Base-by-base conservation (phyloP, 2,329 filamentous ascomycete genomes). In the Chalara sp. region DNA sequence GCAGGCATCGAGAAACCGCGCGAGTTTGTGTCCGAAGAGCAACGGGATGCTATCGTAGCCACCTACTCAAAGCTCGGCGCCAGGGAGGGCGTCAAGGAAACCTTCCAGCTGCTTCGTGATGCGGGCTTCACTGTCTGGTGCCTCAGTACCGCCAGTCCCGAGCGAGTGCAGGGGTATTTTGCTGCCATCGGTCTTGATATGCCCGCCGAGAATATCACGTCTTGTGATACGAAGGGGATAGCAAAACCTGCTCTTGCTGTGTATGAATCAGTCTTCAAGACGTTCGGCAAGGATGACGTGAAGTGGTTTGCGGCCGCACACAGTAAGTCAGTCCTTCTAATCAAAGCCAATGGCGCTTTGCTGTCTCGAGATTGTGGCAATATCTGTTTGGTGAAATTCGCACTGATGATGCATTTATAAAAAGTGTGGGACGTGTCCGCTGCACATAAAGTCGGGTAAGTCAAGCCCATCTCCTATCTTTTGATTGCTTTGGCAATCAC, bases 251-350 rank as follows among this genome's bases (percentile, higher is more conserved):
- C 70, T 1, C 63, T 71, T 2, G 67, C 61, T 30, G 70, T 74
- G 0, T 81, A 81, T 56, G 58, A 64, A 54, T 66, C 68, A 1
- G 59, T 76, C 4, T 63, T 73, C 21, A 66, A 69, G 21, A 62
- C 61, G 44, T 70, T 79, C 46, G 21, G 21, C 21, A 67, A 58
- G 0, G 47, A 33, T 32, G 44, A 67, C 0, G 65, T 73, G 53
- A 68, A 70, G 37, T 81, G 76, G 77, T 81, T 80, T 62, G 78
- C 76, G 1, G 78, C 79, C 1, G 78, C 76, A 28, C 79, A 81
- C 63, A 75, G 21, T 21, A 21, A 21, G 21, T 21, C 21, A 21
- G 21, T 21, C 21, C 21, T 21, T 21, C 21, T 21, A 21, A 21
- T 21, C 21, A 21, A 21, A 21, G 21, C 3, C 21, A 21, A 21